Evolutionary conservation across 352 stramenopile genomes (phyloP), one percentile per base, ranked within the genome.

Genomic region (Phytophthora syringae): DNA sequence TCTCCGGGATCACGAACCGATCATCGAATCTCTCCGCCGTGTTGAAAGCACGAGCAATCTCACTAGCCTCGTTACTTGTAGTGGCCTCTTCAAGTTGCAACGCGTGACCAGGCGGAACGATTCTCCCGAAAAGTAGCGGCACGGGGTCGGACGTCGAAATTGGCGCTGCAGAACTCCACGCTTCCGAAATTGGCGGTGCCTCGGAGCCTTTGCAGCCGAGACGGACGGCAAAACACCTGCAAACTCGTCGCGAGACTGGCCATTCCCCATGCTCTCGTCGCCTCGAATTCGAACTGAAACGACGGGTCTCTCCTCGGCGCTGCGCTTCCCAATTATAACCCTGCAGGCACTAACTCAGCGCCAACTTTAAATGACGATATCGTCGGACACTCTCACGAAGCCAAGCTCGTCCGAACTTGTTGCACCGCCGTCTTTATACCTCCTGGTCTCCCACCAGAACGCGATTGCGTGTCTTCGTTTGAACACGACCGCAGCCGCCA

Each of bases 1-100:
- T 91, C 40, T 91, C 82, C 3, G 82, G 79, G 16, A 85, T 56
- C 9, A 67, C 18, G 51, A 86, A 84, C 2, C 32, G 48, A 10
- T 65, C 64, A 9, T 70, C 63, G 11, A 22, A 24, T 18, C 22
- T 32, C 22, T 66, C 48, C 12, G 47, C 22, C 15, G 27, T 57
- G 18, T 63, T 52, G 16, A 61, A 55, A 6, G 52, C 58, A 34
- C 52, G 42, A 39, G 48, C 22, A 18, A 56, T 52, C 39, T 58
- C 50, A 43, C 18, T 61, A 18, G 48, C 39, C 42, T 57, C 49
- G 16, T 27, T 11, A 43, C 52, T 65, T 21, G 36, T n/a, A 37
- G 27, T 58, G 15, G 32, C 43, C 9, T 72, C 50, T 25, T 63
- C 45, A n/a, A 61, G 44, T 28, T 74, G 47, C 50, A 72, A 32